These are phyloP conservation scores for Thermothielavioides terrestris DNA, from an alignment of 495 filamentous ascomycete species.

Conservation along the genomic window DNA sequence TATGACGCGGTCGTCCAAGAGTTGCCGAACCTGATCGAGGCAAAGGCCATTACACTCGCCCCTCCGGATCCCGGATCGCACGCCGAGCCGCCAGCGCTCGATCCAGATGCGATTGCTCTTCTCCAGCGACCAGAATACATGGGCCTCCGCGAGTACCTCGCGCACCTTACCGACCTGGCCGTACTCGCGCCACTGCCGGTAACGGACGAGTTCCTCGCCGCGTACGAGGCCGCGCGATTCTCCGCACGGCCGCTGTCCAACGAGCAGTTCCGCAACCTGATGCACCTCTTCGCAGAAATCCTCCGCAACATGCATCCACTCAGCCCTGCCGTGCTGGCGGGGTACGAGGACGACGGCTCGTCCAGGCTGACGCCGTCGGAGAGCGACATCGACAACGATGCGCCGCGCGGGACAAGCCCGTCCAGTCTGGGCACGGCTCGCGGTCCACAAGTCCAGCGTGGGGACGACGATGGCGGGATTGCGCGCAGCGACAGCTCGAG, in stretches of 20 bases:
- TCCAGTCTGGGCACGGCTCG: conserved; percentile 25
- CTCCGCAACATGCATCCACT: conserved; percentile 65
- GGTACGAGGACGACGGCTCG: conserved; percentile 31
- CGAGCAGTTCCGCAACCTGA: conserved; percentile 65
- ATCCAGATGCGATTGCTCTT: conserved; percentile 55
- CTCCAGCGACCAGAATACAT: conserved; percentile 63
- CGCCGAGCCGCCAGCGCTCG: conserved; percentile 33
- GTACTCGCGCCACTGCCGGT: conserved; percentile 52
- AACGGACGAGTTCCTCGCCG: conserved; percentile 54
- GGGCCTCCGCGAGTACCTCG: conserved; percentile 75
- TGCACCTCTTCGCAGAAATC: conserved; percentile 80
- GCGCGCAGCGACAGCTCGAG: conserved; percentile 19
- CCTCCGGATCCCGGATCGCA: conserved; percentile 48
- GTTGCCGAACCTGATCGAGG: conserved; percentile 86
- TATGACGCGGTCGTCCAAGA: conserved; percentile 77
- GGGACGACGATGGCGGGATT: not conserved
- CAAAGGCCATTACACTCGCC: conserved; percentile 77
- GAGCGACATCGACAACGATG: conserved; percentile 44
- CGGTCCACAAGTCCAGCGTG: not conserved
- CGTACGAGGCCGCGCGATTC: conserved; percentile 82
- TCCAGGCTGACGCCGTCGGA: conserved; percentile 21
- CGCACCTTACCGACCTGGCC: conserved; percentile 55
- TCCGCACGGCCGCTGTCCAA: conserved; percentile 50
- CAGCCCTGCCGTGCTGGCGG: conserved; percentile 37
- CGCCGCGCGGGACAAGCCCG: conserved; percentile 23